These are phyloP conservation scores for Neostapfia colusana DNA, from an alignment of 176 grass and related monocot genomes.

Conservation along the genomic window DNA sequence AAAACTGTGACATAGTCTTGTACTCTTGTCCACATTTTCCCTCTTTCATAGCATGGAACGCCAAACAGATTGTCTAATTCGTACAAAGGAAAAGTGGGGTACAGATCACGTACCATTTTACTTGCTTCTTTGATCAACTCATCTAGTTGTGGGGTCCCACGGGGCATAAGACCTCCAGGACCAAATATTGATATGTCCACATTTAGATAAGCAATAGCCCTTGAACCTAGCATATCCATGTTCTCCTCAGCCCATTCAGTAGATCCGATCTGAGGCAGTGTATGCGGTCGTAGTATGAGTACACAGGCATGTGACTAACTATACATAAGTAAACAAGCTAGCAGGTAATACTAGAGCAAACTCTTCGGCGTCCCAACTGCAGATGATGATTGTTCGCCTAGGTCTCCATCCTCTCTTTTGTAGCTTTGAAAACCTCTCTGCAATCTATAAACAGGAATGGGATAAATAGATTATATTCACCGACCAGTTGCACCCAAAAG, in stretches of 20 bases:
- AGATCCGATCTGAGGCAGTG: constrained; percentile 67
- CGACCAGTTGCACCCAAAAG: too few species aligned
- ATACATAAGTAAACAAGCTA: background rate
- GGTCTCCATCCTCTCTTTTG: constrained; percentile 81
- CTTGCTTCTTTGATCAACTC: constrained; percentile 74
- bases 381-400: constrained; percentile 85
- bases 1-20: background rate
- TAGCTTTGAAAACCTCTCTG: constrained; percentile 64
- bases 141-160: constrained; percentile 88
- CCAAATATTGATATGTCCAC: constrained; percentile 63
- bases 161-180: constrained; percentile 53
- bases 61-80: background rate
- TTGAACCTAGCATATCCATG: constrained; percentile 63
- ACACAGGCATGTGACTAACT: background rate
- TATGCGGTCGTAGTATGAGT: background rate
- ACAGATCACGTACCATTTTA: constrained; percentile 57
- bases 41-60: background rate
- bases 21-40: background rate
- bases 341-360: constrained; percentile 51
- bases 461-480: background rate
- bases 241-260: constrained; percentile 97
- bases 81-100: background rate
- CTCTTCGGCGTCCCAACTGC: constrained; percentile 93
- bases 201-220: constrained; percentile 90
- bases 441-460: constrained; percentile 46